Evolutionary conservation across 2,329 filamentous ascomycete genomes (phyloP).

Genomic region (Trichophyton benhamiae): DNA sequence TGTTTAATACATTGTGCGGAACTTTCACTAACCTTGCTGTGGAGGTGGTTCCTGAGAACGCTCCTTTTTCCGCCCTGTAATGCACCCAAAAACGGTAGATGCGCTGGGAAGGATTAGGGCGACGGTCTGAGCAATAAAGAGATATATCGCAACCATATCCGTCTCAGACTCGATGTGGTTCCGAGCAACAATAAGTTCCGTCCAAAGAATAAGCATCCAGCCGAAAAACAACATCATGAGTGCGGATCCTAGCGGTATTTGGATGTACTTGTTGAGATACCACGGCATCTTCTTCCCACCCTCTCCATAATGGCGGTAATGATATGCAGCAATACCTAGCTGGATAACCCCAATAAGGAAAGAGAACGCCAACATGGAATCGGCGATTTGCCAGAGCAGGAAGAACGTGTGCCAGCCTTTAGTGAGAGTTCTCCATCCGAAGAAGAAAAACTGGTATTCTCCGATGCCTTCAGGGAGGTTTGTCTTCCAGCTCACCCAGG

Average conservation of each 20-base stretch:
- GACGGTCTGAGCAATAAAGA: slow-evolving; percentile 5
- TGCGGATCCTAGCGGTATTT: neutral
- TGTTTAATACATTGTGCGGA: neutral
- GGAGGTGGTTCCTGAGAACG: neutral
- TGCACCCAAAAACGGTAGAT: neutral
- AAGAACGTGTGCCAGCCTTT: slow-evolving; percentile 6
- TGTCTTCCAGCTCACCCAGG: slow-evolving; percentile 7
- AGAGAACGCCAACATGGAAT: slow-evolving; percentile 1
- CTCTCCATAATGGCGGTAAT: neutral
- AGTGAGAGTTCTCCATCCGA: slow-evolving; percentile 6
- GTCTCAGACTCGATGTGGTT: slow-evolving; percentile 6
- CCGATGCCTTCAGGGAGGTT: slow-evolving; percentile 5
- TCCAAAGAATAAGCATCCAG: slow-evolving; percentile 4
- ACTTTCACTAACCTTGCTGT: neutral
- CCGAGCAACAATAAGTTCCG: slow-evolving; percentile 3
- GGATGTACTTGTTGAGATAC: neutral
- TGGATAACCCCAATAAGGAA: neutral
- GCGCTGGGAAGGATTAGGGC: neutral
- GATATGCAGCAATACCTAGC: neutral
- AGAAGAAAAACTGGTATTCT: slow-evolving; percentile 8
- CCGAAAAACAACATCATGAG: neutral
- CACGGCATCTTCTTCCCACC: neutral
- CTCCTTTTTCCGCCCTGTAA: neutral
- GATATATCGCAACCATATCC: slow-evolving; percentile 7
- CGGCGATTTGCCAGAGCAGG: slow-evolving; percentile 6